phyloP scores from a whole-genome alignment of 1,284 basidiomycete genomes.

The Leccinum insolens region DNA sequence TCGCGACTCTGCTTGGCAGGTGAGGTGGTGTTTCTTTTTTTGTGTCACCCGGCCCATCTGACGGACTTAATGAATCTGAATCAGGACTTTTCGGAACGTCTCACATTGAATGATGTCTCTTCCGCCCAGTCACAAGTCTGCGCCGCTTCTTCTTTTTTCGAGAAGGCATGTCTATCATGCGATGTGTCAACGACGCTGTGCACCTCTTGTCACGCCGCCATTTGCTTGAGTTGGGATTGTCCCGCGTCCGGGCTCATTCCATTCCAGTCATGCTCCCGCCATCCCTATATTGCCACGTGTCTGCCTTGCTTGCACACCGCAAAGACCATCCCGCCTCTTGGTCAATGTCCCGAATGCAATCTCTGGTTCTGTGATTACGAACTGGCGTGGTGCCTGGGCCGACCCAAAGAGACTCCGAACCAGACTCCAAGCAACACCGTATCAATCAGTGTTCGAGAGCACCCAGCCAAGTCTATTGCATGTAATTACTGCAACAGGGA shows the following conservation, averaged over 20 bases:
- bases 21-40: not conserved
- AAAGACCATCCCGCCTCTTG: slow-evolving; percentile 20
- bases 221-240: slow-evolving; percentile 25
- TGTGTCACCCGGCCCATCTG: no score
- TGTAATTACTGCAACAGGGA: not conserved
- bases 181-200: slow-evolving; percentile 13
- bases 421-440: not conserved
- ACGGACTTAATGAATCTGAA: not conserved
- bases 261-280: slow-evolving; percentile 12
- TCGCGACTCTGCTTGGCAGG: not conserved
- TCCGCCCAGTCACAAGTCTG: not conserved
- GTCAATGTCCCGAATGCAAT: slow-evolving; percentile 25
- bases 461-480: slow-evolving; percentile 9
- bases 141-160: not conserved
- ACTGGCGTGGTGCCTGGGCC: slow-evolving; percentile 27
- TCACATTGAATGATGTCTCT: not conserved
- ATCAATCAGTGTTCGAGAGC: slow-evolving; percentile 18
- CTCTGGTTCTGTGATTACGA: slow-evolving; percentile 27
- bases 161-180: slow-evolving; percentile 20
- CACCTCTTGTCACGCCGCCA: slow-evolving; percentile 15
- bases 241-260: slow-evolving; percentile 18
- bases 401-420: slow-evolving; percentile 10
- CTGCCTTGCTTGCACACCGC: slow-evolving; percentile 15
- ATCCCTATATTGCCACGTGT: slow-evolving; percentile 8
- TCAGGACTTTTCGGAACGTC: not conserved